Conservation (phyloP, 1,284 basidiomycete species). For the Apiotrichum gamsii region DNA sequence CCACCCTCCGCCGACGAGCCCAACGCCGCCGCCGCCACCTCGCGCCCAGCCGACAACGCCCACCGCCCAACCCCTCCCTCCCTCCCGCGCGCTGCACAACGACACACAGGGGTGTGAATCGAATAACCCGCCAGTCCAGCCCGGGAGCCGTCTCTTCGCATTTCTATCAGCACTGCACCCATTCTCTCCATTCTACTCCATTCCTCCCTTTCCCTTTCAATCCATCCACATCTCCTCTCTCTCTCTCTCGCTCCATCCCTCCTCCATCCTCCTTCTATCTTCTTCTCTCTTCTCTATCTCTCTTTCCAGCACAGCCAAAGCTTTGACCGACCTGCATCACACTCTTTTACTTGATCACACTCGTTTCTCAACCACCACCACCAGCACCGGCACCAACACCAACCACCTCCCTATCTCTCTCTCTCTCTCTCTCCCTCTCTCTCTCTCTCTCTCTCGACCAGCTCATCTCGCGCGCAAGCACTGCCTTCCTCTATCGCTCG, state of each 20-base stretch:
- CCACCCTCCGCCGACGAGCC: too few relatives aligned
- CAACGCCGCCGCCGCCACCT: not conserved
- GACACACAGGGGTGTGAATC: too few relatives aligned
- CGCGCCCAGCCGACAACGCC: not conserved
- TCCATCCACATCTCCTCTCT: not conserved
- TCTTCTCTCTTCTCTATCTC: slow-evolving; percentile 1
- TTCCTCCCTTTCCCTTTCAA: not conserved
- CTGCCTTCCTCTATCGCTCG: too few relatives aligned
- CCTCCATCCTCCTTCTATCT: not conserved
- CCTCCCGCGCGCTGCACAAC: too few relatives aligned
- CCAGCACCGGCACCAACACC: too few relatives aligned
- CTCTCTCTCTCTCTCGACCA: not conserved
- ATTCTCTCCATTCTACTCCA: not conserved
- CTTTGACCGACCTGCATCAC: not conserved
- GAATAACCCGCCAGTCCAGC: too few relatives aligned
- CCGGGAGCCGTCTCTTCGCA: not conserved
- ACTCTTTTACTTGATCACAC: not conserved
- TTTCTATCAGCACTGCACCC: slow-evolving; percentile 1
- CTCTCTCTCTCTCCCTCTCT: not conserved
- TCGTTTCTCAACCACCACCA: not conserved
- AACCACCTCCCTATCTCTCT: not conserved
- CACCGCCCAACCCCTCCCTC: not conserved
- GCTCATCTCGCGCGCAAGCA: too few relatives aligned
- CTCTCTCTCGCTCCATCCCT: not conserved
- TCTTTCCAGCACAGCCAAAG: not conserved